Percentiles rank a stretch among this genome's conserved stretches.
Conservation (phyloP, 1,139 yeast genomes). For the Kluyveromyces sp. region DNA sequence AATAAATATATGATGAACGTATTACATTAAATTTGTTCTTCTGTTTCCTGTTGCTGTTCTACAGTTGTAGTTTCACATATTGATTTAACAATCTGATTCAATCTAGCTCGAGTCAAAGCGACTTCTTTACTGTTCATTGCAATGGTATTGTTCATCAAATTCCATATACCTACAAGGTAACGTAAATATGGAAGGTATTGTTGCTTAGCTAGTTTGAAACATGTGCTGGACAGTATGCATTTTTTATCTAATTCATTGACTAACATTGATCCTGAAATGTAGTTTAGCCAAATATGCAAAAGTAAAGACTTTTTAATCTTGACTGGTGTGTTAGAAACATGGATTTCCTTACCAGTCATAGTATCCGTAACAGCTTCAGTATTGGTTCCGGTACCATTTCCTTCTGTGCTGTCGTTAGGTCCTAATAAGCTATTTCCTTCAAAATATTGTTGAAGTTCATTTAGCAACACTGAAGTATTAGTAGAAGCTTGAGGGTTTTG, state of each 20-base stretch:
- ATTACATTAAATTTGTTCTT: neutral
- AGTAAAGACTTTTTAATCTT: constrained; percentile 22
- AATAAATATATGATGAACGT: neutral
- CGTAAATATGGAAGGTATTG: constrained; percentile 17
- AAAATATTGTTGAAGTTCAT: constrained; percentile 19
- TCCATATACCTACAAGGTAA: constrained; percentile 27
- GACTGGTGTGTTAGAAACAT: neutral
- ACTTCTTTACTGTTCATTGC: constrained; percentile 28
- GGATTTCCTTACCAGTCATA: no score
- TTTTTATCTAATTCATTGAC: constrained; percentile 24
- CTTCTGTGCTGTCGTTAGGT: neutral
- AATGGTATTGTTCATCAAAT: constrained; percentile 26
- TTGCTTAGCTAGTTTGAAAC: constrained; percentile 23
- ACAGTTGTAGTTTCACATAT: neutral
- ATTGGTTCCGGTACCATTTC: neutral
- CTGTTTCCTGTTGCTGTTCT: neutral
- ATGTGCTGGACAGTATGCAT: constrained; percentile 20
- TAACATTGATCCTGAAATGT: constrained; percentile 24
- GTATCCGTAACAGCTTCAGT: no score
- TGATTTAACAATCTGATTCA: constrained; percentile 14
- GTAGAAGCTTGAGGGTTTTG: constrained; percentile 21
- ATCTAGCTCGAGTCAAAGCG: constrained; percentile 20
- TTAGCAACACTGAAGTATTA: constrained; percentile 10
- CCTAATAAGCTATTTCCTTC: constrained; percentile 14
- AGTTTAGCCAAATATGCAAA: constrained; percentile 22